Base-by-base conservation (phyloP, 1,139 yeast genomes). In the Taphrina deformans region DNA sequence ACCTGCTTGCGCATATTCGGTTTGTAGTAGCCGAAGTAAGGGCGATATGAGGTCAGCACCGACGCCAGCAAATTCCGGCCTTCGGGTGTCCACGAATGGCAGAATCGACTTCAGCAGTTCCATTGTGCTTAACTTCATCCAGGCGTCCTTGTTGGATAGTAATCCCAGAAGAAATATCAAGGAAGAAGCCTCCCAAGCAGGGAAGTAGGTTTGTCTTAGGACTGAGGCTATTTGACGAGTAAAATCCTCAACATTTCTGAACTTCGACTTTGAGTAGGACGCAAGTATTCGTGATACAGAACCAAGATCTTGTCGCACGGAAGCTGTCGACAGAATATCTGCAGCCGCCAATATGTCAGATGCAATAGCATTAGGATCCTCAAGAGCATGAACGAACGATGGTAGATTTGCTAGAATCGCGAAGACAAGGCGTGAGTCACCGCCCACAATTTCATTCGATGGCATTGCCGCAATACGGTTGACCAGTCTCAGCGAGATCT, bases 11-110 rank as follows among this genome's bases (percentile, higher is more conserved):
- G 96, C 97, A 75, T 83, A 87, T 59, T 91, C 96, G 0, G 98
- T 91, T 69, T 89, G 81, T 45, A 95, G 77, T 45, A 95, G 79
- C 60, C 98, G 80, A 69, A 95, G 79, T 62, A 95, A 78, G 0
- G 99, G 99, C 0, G 97, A 88, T 3, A 95, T 89, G 65, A 93
- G 79, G 73, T 93, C 99, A 0, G 99, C 99, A 4, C 99, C 99
- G 55, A 91, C 87, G 1, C 96, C 96, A 46, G 84, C 81, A 73
- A 91, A 91, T 71, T 88, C 96, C 18, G 88, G 90, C 60, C 88
- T 79, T 61, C 84, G 85, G 66, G 92, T 79, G 73, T 93, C 93
- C 12, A 92, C 86, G 67, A 83, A 78, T 0, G 97, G 95, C 70
- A 95, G 83, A 10, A 93, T 76, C 58, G 85, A 83, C 70, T 88